A percentile compares a stretch with the other conserved stretches of the same genome.
Evolutionary conservation across 2,329 filamentous ascomycete genomes (phyloP).

Genomic region (Sclerotinia nivalis): DNA sequence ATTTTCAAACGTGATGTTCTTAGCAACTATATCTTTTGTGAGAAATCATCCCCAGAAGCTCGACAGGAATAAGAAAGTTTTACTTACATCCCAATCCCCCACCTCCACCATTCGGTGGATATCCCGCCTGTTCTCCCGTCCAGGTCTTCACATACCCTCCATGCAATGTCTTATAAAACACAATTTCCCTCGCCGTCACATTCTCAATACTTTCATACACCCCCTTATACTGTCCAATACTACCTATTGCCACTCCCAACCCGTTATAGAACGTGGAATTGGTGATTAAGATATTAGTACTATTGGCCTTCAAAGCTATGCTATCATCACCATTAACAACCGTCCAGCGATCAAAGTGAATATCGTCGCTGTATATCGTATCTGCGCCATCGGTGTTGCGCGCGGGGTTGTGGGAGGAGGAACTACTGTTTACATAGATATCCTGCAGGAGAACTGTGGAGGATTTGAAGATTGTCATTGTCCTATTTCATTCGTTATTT

Average conservation of each 20-base stretch:
- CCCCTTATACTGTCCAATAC: constrained; percentile 53
- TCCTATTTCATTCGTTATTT: constrained; percentile 29
- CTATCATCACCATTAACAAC: constrained; percentile 56
- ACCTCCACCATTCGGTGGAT: constrained; percentile 59
- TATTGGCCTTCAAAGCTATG: constrained; percentile 57
- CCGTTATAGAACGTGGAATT: constrained; percentile 53
- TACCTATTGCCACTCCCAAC: constrained; percentile 57
- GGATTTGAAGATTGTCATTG: constrained; percentile 47
- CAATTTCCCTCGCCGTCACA: neutral
- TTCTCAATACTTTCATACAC: constrained; percentile 18
- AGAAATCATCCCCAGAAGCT: neutral
- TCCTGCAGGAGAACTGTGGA: constrained; percentile 50
- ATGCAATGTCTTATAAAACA: constrained; percentile 22
- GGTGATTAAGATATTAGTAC: constrained; percentile 55
- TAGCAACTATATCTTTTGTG: constrained; percentile 20
- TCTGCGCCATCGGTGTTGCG: constrained; percentile 53
- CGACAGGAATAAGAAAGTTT: too few species aligned
- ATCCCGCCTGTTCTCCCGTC: constrained; percentile 53
- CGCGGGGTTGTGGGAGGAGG: neutral
- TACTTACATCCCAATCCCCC: constrained; percentile 50
- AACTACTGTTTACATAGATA: constrained; percentile 54
- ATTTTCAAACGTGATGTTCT: constrained; percentile 18
- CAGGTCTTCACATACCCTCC: constrained; percentile 56
- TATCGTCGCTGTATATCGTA: constrained; percentile 54
- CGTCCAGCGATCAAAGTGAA: constrained; percentile 52